Base-by-base conservation (phyloP, 2,329 filamentous ascomycete species). In the Pseudogymnoascus sp. region DNA sequence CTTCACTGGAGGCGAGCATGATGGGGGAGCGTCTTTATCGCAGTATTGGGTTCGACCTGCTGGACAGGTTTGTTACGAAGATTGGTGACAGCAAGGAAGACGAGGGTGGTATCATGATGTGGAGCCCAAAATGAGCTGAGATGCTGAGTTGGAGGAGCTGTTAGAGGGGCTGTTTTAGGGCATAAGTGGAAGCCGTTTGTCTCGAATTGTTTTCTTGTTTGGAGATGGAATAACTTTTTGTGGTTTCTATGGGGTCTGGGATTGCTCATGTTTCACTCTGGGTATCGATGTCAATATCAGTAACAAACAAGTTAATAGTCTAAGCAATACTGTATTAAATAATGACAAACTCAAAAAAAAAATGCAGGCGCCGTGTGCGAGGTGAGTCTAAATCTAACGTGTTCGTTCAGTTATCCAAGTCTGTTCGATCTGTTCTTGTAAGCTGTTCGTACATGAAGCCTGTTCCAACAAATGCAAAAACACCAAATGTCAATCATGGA, bases 1-100 rank as follows among this genome's bases (percentile, higher is more conserved):
- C 70, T 7, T 68, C 67, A 1, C 31, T 72, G 60, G 68, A 69
- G 38, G 63, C 68, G 2, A 71, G 66, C 64, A 42, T 23, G 5
- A n/a, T 28, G 11, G 70, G 70, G 7, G 70, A 70, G 59, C n/a
- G 16, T 7, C 56, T 71, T 63, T 71, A 71, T 65, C 53, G 63
- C 28, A 66, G 64, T 49, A 53, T 70, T 16, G 70, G 70, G 2
- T 71, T 71, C 63, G 63, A 68, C n/a, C 8, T 59, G 14, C 34
- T 64, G 36, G 59, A 14, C 34, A 60, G 59, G n/a, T 60, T 25
- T 42, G 18, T 16, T 42, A 3, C 3, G 5, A n/a, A 5, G 16
- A 14, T 60, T 40, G 34, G 38, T 16, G 34, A 5, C 12, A 12
- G 5, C 4, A 36, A 60, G 4, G 2, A 25, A 31, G 12, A 25